A percentile compares a stretch with the other conserved stretches of the same genome.
phyloP scores from a whole-genome alignment of 495 filamentous ascomycete species.

The Aspergillus mulundensis region DNA sequence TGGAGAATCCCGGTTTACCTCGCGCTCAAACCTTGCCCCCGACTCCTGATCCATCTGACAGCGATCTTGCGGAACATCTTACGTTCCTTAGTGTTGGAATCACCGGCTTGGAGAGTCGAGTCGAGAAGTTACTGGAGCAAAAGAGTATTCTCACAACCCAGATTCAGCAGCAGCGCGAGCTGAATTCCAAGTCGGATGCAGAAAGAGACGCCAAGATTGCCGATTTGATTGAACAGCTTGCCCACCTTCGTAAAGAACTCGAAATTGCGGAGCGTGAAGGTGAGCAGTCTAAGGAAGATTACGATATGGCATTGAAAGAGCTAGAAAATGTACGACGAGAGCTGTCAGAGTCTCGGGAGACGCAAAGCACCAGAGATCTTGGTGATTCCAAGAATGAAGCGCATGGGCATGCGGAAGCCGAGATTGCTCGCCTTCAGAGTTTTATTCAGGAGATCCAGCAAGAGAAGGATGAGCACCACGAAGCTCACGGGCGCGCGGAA shows the following conservation, averaged over 20 bases:
- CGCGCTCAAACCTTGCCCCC: slow-evolving; percentile 43
- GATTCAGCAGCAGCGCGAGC: slow-evolving; percentile 86
- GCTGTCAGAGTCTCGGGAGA: slow-evolving; percentile 25
- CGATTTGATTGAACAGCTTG: slow-evolving; percentile 46
- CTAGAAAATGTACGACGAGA: slow-evolving; percentile 43
- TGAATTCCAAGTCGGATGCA: slow-evolving; percentile 65
- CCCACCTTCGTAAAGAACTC: slow-evolving; percentile 37
- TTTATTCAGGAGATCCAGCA: slow-evolving; percentile 14
- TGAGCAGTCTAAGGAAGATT: slow-evolving; percentile 38
- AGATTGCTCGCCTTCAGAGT: slow-evolving; percentile 22
- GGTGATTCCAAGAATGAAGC: slow-evolving; percentile 53
- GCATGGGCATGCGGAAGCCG: slow-evolving; percentile 44
- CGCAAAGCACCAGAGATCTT: slow-evolving; percentile 18
- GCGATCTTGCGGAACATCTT: slow-evolving; percentile 49
- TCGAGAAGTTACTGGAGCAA: slow-evolving; percentile 66
- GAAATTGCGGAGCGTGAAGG: slow-evolving; percentile 37
- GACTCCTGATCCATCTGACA: slow-evolving; percentile 43
- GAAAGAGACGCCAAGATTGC: slow-evolving; percentile 53
- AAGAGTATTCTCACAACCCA: slow-evolving; percentile 80
- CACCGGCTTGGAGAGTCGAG: slow-evolving; percentile 60
- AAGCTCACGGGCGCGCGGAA: slow-evolving; percentile 16
- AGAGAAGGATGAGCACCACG: slow-evolving; percentile 15
- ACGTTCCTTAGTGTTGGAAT: slow-evolving; percentile 61
- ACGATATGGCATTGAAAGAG: slow-evolving; percentile 42
- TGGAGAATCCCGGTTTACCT: slow-evolving; percentile 44